A percentile compares a stretch with the other conserved stretches of the same genome.
phyloP scores from a whole-genome alignment of 768 basidiomycete species.

The Pisolithus tinctorius region DNA sequence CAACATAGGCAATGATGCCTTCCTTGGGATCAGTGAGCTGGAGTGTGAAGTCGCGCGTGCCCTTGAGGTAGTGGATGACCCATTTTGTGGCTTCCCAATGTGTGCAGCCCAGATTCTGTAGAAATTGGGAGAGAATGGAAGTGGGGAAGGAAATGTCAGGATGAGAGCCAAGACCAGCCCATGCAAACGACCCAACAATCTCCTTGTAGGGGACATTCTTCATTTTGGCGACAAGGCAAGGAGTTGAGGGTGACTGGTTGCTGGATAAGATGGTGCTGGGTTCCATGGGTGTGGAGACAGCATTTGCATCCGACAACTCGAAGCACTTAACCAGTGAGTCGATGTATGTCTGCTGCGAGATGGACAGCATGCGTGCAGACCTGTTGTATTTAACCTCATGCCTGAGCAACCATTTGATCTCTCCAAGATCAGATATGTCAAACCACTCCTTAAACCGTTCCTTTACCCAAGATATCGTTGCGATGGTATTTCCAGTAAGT shows the following conservation, averaged over 20 bases:
- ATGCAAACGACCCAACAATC: slow-evolving; percentile 25
- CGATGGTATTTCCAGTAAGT: neutral
- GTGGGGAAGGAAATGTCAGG: slow-evolving; percentile 27
- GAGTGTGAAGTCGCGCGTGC: slow-evolving; percentile 12
- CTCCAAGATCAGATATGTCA: slow-evolving; percentile 23
- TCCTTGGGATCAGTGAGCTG: neutral
- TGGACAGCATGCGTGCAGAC: slow-evolving; percentile 13
- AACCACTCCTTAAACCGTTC: slow-evolving; percentile 19
- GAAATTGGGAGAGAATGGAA: slow-evolving; percentile 16
- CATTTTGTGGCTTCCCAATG: slow-evolving; percentile 22
- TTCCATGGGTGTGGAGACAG: neutral
- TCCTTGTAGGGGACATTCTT: slow-evolving; percentile 16
- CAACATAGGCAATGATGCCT: neutral
- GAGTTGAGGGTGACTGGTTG: slow-evolving; percentile 1
- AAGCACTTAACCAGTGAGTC: neutral
- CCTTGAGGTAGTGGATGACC: slow-evolving; percentile 24
- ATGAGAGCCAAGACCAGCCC: slow-evolving; percentile 17
- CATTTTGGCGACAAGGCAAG: neutral
- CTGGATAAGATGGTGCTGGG: neutral
- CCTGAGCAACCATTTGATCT: slow-evolving; percentile 23
- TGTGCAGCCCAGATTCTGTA: slow-evolving; percentile 11
- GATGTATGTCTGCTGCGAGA: slow-evolving; percentile 27
- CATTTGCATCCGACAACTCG: neutral
- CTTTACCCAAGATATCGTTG: slow-evolving; percentile 1
- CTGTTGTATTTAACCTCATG: slow-evolving; percentile 21